phyloP scores from a whole-genome alignment of 495 filamentous ascomycete species.

The Mytilinidion resinicola region DNA sequence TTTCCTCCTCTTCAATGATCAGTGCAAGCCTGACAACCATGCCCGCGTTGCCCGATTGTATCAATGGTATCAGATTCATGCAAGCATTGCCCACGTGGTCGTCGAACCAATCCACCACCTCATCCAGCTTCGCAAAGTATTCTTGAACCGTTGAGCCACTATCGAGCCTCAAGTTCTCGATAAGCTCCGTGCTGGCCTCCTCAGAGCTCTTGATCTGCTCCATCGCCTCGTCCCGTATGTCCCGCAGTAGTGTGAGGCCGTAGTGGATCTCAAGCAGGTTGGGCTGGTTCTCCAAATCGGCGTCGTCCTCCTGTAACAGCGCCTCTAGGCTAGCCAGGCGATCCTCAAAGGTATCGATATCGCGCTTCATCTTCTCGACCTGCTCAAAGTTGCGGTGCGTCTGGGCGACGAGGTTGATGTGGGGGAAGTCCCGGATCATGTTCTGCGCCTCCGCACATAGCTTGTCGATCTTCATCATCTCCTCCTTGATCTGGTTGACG shows the following conservation, averaged over 20 bases:
- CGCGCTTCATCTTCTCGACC: conserved; percentile 83
- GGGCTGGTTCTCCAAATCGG: conserved; percentile 82
- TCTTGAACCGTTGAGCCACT: conserved; percentile 64
- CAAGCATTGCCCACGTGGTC: conserved; percentile 85
- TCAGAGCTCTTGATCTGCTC: conserved; percentile 54
- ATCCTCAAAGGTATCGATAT: conserved; percentile 77
- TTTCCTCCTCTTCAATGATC: conserved; percentile 91
- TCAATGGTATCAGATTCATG: conserved; percentile 79
- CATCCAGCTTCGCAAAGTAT: conserved; percentile 82
- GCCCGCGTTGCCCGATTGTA: conserved; percentile 76
- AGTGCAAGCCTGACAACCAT: conserved; percentile 86
- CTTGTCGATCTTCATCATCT: conserved; percentile 97
- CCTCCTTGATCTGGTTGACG: conserved; percentile 84
- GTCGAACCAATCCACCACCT: conserved; percentile 87
- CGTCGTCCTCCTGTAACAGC: conserved; percentile 74
- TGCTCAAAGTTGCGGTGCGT: conserved; percentile 91
- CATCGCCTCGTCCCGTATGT: conserved; percentile 93
- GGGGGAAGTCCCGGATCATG: conserved; percentile 94
- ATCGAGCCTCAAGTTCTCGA: conserved; percentile 51
- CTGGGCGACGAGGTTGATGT: conserved; percentile 88
- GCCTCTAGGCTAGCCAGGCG: conserved; percentile 65
- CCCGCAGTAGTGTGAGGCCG: conserved; percentile 80
- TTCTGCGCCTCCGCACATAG: conserved; percentile 92
- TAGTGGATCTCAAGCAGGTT: conserved; percentile 86
- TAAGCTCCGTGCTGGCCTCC: conserved; percentile 33